Base-by-base conservation (phyloP, 2,329 filamentous ascomycete genomes). In the Colletotrichum cordylinicola region DNA sequence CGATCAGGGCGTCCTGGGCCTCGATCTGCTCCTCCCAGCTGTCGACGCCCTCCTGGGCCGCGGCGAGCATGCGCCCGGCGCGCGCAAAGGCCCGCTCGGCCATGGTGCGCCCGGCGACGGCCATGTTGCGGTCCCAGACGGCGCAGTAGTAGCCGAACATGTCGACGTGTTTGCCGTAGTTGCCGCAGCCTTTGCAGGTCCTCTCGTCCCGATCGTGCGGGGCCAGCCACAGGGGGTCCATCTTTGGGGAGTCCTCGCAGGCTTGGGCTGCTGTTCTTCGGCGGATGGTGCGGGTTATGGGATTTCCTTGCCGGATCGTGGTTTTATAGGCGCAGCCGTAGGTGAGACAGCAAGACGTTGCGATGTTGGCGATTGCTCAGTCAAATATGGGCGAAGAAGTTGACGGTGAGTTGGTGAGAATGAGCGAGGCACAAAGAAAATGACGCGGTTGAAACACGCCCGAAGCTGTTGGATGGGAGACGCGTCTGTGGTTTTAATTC, bases 111-210 rank as follows among this genome's bases (percentile, higher is more conserved):
- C 43, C 43, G 10, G 43, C 43, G n/a, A 52, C 43, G 43, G 43
- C 43, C 43, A 52, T 52, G n/a, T 52, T 52, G 43, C 43, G 43
- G 43, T 52, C 43, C 43, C 43, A 52, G 43, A 52, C 43, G n/a
- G 43, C 43, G 43, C 43, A 52, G 43, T 52, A 52, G 43, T 52
- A 52, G 43, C 43, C 43, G n/a, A 52, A 24, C 43, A 52, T 24
- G 43, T 52, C 43, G 10, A 52, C 21, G 43, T 52, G 43, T 10
- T 52, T 52, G 43, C 43, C 43, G 43, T 52, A 2, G 43, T 24
- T 52, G 43, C 43, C 43, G 43, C 43, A 52, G 43, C 43, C 43
- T 52, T 52, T 52, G n/a, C 43, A 52, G 43, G n/a, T 7, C 6
- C 43, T 10, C 43, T 52, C 43, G 43, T 52, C 43, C n/a, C 43